These are phyloP conservation scores for Brassica hybrid DNA, from an alignment of 441 rosid species.

Conservation along the genomic window DNA sequence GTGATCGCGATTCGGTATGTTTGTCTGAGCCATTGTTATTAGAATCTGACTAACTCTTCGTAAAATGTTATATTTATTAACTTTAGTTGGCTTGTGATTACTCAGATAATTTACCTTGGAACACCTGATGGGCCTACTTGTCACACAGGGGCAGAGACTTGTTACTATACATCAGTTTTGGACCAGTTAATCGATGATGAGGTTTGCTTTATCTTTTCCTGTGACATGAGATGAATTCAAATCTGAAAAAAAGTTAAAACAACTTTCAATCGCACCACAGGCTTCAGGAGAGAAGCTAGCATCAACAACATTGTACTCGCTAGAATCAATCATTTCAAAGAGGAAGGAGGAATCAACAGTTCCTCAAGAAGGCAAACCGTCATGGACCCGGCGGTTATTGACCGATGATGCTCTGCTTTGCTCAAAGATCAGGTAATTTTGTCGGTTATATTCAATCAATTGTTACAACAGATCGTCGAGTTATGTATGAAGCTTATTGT, in stretches of 20 bases:
- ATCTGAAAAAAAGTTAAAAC: background rate
- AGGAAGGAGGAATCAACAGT: slow-evolving; percentile 64
- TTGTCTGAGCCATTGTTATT: background rate
- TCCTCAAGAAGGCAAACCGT: slow-evolving; percentile 67
- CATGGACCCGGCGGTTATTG: slow-evolving; percentile 69
- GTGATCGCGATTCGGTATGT: slow-evolving; percentile 77
- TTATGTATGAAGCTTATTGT: background rate
- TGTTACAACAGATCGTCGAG: background rate
- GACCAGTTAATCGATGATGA: slow-evolving; percentile 48
- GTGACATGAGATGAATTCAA: background rate
- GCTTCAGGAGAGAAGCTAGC: slow-evolving; percentile 58
- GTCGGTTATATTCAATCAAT: background rate
- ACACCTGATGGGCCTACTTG: slow-evolving; percentile 88
- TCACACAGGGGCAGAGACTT: slow-evolving; percentile 85
- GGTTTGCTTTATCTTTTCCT: slow-evolving; percentile 31
- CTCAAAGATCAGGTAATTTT: slow-evolving; percentile 67
- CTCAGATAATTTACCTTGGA: slow-evolving; percentile 82
- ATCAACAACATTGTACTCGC: slow-evolving; percentile 61
- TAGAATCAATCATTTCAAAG: slow-evolving; percentile 70
- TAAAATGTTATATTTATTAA: background rate
- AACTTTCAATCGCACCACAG: slow-evolving; percentile 41
- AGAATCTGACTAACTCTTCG: background rate
- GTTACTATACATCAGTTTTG: slow-evolving; percentile 64
- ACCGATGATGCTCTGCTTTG: slow-evolving; percentile 60
- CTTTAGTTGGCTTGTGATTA: slow-evolving; percentile 21